Evolutionary conservation across 371 early-diverging fungal species (phyloP), one percentile per base, ranked within the genome.

Genomic region (Umbelopsis sp.): DNA sequence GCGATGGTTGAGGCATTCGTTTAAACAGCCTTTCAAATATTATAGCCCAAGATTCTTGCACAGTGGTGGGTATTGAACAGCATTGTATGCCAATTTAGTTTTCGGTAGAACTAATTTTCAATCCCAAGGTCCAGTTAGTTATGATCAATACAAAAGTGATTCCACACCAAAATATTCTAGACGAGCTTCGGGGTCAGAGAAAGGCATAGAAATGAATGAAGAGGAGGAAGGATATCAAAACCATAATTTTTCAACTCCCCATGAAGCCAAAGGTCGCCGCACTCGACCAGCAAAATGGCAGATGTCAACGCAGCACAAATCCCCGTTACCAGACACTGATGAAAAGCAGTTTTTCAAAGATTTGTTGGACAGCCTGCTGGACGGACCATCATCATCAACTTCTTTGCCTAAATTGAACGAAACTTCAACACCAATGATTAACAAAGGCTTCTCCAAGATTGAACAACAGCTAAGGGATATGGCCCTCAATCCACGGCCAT

Each of bases 301-400:
- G 5, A 35, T 8, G 14, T 32, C 57, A 37, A 18, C 29, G n/a
- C 35, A 12, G 16, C 10, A 16, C 35, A 57, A 57, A 35, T 29
- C 57, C n/a, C 4, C 18, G 14, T 18, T 35, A 57, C 35, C 57
- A 57, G 18, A 57, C 35, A 16, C 45, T n/a, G 65, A 65, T n/a
- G 65, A 65, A 38, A 48, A 51, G 65, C 65, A 65, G 32, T 50
- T 46, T 35, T 76, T 72, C 45, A 62, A 67, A 24, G 64, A 65
- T 1, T 29, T 74, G 25, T 35, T 77, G 8, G 75, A 74, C 1
- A 51, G 44, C 8, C 37, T 74, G 20, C 63, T 72, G n/a, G 69
- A 66, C 22, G 32, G 51, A 4, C 22, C 53, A 20, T 16, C 45
- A 0, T 41, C 24, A 24, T 37, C 65, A 44, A 63, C 7, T 10